phyloP scores from a whole-genome alignment of 768 basidiomycete genomes.

The Pisolithus albus region DNA sequence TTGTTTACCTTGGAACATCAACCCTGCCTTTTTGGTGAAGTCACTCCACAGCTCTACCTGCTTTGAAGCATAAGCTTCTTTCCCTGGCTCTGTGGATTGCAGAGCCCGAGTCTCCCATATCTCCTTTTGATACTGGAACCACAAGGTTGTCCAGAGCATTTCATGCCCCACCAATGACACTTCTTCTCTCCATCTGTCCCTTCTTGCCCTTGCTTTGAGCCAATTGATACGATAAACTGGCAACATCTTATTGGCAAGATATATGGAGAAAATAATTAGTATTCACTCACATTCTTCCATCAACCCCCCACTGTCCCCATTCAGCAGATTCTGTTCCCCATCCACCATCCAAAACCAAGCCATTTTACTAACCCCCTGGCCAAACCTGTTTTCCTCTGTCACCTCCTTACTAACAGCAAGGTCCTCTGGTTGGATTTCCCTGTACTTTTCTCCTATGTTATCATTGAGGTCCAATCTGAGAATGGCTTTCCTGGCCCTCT shows the following conservation, averaged over 20 bases:
- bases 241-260: not conserved
- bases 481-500: not conserved
- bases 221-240: constrained; percentile 4
- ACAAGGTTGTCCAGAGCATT: constrained; percentile 13
- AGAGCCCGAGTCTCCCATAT: too few relatives aligned
- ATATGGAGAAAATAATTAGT: not conserved
- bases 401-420: not conserved
- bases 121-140: not conserved
- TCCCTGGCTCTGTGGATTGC: too few relatives aligned
- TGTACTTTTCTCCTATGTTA: not conserved
- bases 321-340: not conserved
- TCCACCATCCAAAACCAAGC: too few relatives aligned
- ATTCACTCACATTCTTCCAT: not conserved
- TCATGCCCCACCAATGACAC: constrained; percentile 9
- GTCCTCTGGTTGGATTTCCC: not conserved
- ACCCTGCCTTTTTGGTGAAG: too few relatives aligned
- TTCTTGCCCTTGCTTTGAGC: constrained; percentile 12
- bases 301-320: not conserved
- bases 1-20: too few relatives aligned
- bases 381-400: not conserved
- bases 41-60: too few relatives aligned
- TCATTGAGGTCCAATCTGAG: not conserved
- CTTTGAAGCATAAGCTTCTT: too few relatives aligned
- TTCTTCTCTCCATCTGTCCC: constrained; percentile 15
- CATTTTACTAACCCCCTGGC: not conserved